phyloP scores from a whole-genome alignment of 2,329 filamentous ascomycete species.

The Gremmenia infestans region DNA sequence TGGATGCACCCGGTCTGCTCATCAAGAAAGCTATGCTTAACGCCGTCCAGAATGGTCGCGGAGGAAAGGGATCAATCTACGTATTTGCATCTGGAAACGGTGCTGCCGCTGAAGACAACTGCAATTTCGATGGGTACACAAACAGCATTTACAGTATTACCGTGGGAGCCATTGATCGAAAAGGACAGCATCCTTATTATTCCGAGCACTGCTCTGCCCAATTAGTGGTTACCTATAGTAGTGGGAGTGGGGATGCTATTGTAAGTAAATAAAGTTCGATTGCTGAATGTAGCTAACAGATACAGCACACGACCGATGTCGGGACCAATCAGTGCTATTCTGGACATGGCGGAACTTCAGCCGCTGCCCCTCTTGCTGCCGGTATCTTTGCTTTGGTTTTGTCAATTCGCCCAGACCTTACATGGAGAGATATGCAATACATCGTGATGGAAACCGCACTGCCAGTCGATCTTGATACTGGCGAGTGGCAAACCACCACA shows the following conservation, averaged over 20 bases:
- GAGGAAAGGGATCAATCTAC: slow-evolving; percentile 81
- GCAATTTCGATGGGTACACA: slow-evolving; percentile 98
- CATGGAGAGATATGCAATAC: slow-evolving; percentile 93
- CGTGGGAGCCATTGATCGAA: slow-evolving; percentile 84
- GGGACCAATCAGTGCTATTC: slow-evolving; percentile 73
- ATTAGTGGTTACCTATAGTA: slow-evolving; percentile 94
- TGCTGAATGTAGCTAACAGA: slow-evolving; percentile 16
- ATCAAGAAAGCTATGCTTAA: slow-evolving; percentile 90
- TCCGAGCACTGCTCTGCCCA: slow-evolving; percentile 95
- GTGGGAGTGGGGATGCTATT: slow-evolving; percentile 81
- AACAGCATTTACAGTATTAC: slow-evolving; percentile 99
- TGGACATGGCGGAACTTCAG: slow-evolving; percentile 90
- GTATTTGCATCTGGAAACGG: slow-evolving; percentile 98
- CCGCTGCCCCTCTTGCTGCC: slow-evolving; percentile 86
- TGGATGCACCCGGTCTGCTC: slow-evolving; percentile 87
- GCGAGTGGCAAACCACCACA: slow-evolving; percentile 75
- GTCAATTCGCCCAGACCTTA: slow-evolving; percentile 76
- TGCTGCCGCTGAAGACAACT: slow-evolving; percentile 82
- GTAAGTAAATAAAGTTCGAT: slow-evolving; percentile 35
- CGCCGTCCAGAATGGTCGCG: slow-evolving; percentile 81
- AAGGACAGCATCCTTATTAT: slow-evolving; percentile 88
- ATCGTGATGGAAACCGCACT: slow-evolving; percentile 80
- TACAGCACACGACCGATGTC: slow-evolving; percentile 85
- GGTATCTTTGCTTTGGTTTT: slow-evolving; percentile 88
- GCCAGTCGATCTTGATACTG: slow-evolving; percentile 67